These are phyloP conservation scores for Dendrostoma leiphaemia DNA, from an alignment of 2,329 filamentous ascomycete genomes.

Conservation along the genomic window DNA sequence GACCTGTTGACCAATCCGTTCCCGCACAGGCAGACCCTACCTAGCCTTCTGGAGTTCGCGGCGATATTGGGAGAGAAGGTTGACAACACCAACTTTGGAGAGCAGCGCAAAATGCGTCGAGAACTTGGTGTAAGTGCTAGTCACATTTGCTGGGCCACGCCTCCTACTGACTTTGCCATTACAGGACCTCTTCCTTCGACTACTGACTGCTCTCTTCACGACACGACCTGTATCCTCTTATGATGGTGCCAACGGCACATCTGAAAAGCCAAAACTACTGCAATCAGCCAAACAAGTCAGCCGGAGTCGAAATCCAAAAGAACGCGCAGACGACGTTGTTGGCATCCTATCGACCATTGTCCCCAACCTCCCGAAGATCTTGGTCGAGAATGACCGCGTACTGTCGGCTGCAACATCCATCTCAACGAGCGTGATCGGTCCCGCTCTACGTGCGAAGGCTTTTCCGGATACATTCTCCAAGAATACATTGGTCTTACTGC, in stretches of 20 bases:
- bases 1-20: constrained; percentile 93
- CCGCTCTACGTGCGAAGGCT: constrained; percentile 75
- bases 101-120: constrained; percentile 86
- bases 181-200: constrained; percentile 82
- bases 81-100: constrained; percentile 95
- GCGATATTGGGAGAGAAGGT: constrained; percentile 91
- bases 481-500: constrained; percentile 69
- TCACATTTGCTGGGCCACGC: not conserved
- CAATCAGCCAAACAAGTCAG: constrained; percentile 34
- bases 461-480: constrained; percentile 84
- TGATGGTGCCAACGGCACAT: constrained; percentile 42
- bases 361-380: constrained; percentile 75
- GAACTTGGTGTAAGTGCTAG: constrained; percentile 72
- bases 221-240: constrained; percentile 75
- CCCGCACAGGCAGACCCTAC: constrained; percentile 86
- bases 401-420: constrained; percentile 75
- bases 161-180: constrained; percentile 27
- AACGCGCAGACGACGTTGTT: constrained; percentile 72
- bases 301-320: constrained; percentile 32
- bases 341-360: constrained; percentile 76
- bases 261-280: constrained; percentile 38
- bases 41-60: constrained; percentile 82
- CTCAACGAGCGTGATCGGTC: constrained; percentile 78
- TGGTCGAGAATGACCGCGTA: constrained; percentile 84
- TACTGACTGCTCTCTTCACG: constrained; percentile 92